These are phyloP conservation scores for Basidioascus undulatus DNA, from an alignment of 768 basidiomycete genomes.

Conservation along the genomic window DNA sequence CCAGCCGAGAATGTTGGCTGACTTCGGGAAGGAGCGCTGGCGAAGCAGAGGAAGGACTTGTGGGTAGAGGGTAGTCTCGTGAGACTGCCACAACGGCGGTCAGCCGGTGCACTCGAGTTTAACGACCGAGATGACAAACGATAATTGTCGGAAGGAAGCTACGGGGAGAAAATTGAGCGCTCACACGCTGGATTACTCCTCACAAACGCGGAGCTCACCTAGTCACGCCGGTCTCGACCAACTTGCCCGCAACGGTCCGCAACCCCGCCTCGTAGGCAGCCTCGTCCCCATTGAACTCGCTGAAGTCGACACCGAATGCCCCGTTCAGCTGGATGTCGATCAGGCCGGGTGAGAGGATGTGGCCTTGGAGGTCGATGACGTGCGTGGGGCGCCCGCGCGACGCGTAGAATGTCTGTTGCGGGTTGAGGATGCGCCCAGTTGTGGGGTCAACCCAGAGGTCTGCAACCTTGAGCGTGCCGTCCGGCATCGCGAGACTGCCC, in stretches of 20 bases:
- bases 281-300: conserved; percentile 49
- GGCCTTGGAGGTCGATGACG: conserved; percentile 44
- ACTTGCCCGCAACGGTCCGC: conserved; percentile 42
- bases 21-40: conserved; percentile 33
- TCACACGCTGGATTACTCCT: conserved; percentile 4
- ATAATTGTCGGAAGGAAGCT: conserved; percentile 46
- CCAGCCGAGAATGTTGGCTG: conserved; percentile 58
- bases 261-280: conserved; percentile 36
- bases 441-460: conserved; percentile 63
- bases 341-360: conserved; percentile 65
- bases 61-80: conserved; percentile 39
- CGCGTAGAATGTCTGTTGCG: conserved; percentile 36
- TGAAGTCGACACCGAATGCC: conserved; percentile 69
- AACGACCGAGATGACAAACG: too few relatives aligned
- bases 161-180: conserved; percentile 7
- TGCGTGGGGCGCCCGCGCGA: conserved; percentile 34
- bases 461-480: conserved; percentile 31
- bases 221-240: conserved; percentile 70
- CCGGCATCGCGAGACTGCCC: conserved; percentile 52
- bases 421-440: conserved; percentile 36
- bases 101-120: conserved; percentile 10
- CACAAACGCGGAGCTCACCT: conserved; percentile 30
- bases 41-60: conserved; percentile 35
- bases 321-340: conserved; percentile 81
- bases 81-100: conserved; percentile 3